Conservation (phyloP, 208 protist genomes). For the Trichomonas gallinae region DNA sequence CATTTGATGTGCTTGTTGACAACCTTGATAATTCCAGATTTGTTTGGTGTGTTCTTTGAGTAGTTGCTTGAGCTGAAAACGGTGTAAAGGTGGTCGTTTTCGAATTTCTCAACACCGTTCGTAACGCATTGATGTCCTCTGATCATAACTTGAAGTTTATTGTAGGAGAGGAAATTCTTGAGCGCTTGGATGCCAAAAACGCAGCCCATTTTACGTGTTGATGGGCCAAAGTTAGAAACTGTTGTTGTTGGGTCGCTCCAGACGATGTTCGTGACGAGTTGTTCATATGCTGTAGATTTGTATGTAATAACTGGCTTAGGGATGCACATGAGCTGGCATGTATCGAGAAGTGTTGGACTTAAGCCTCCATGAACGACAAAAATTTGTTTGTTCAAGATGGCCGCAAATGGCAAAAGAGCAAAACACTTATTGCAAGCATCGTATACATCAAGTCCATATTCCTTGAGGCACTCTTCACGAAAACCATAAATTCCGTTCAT, state of each 20-base stretch:
- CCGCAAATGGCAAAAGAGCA: conserved; percentile 61
- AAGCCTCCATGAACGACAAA: background rate
- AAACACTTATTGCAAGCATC: conserved; percentile 64
- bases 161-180: background rate
- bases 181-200: background rate
- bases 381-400: conserved; percentile 40
- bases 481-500: conserved; percentile 77
- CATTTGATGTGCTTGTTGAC: background rate
- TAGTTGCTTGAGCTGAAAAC: background rate
- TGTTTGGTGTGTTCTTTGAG: background rate
- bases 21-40: background rate
- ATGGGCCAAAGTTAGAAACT: background rate
- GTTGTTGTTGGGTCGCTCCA: background rate
- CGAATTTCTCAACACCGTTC: conserved; percentile 63
- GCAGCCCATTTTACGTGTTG: background rate
- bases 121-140: conserved; percentile 32
- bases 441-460: conserved; percentile 64
- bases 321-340: background rate
- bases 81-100: background rate
- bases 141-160: background rate
- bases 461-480: conserved; percentile 60
- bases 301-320: background rate
- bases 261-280: background rate
- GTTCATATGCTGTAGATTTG: conserved; percentile 25
- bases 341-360: background rate